Base-by-base conservation (phyloP, 371 early-diverging fungal genomes). In the Circinella minor region DNA sequence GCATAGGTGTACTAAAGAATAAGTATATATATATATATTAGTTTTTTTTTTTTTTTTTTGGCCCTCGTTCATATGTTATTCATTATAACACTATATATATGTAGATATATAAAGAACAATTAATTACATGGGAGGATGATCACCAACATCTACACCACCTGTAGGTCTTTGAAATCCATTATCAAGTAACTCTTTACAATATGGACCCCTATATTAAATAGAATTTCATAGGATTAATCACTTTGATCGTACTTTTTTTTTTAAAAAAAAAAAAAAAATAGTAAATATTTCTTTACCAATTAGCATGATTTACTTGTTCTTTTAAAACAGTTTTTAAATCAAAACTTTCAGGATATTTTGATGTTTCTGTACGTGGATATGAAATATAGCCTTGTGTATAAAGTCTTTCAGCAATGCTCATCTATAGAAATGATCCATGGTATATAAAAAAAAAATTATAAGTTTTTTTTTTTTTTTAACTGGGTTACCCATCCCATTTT, bases 361-460 rank as follows among this genome's bases (percentile, higher is more conserved):
- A 88, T 38, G 93, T 93, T 73, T 93, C 93, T 43, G 93, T 93
- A 64, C 93, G 85, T 47, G 93, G 93, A 79, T 93, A 93, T 17
- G 84, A 84, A 38, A 93, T 91, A 47, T 86, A 90, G 38, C 93
- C 92, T 69, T 82, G 83, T 10, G 63, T 85, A 65, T 87, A 87
- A 5, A 87, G 72, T 20, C 81, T 76, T 66, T 87, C 88, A 3
- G 88, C 87, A 54, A 85, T 71, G 37, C 74, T 70, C 87, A 87
- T 87, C 86, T 84, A 18, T 60, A 13, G 1, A 47, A 15, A 11
- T 11, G 47, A 47, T 9, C n/a, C n/a, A n/a, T n/a, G n/a, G 13
- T 14, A 49, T 49, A 11, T 11, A 49, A 36, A 1, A 37, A 13
- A 70, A 27, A 38, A 4, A 14, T n/a, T n/a, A n/a, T n/a, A n/a